Evolutionary conservation across 345 rosid species (phyloP), one percentile per base, ranked within the genome.

Genomic region (Rhizophora mangle): DNA sequence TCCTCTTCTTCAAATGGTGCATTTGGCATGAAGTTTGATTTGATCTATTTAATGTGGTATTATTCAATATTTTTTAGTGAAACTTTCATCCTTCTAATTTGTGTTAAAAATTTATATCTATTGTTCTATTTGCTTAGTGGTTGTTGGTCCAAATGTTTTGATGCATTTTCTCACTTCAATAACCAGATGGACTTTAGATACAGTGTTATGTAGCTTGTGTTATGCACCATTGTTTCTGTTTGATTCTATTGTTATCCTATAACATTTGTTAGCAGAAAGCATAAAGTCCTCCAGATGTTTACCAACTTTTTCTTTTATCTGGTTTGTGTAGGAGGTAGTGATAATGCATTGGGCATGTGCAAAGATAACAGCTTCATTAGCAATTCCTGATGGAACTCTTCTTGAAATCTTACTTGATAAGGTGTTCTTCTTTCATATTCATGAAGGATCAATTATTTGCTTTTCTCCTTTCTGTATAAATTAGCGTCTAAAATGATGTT

Each of bases 311-410:
- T 43, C 4, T 43, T 13, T 43, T 21, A 56, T 56, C 66, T 72
- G 76, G 26, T 52, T 78, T 56, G 39, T 65, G 22, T 65, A 92
- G 99, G 99, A 92, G 82, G 92, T 87, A 80, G 99, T 92, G 74
- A 86, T 95, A 82, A 95, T 92, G 97, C 99, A 95, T 68, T 95
- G 99, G 99, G 91, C 99, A 16, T 92, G 99, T 81, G 82, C 91
- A 24, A 95, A 92, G 85, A 90, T 95, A 78, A 85, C 96, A 58
- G 89, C 97, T 81, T 95, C 96, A 27, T 81, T 87, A 75, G 85
- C 99, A 64, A 87, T 88, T 80, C 89, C 96, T 53, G 99, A 95
- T 79, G 77, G 86, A 67, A 72, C 79, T 67, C 96, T 95, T 78
- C 88, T 95, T 74, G 97, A 95, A 76, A 83, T 89, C 77, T 84